Evolutionary conservation across 306 rosid species (phyloP), one percentile per base, ranked within the genome.

Genomic region (Geum urbanum): DNA sequence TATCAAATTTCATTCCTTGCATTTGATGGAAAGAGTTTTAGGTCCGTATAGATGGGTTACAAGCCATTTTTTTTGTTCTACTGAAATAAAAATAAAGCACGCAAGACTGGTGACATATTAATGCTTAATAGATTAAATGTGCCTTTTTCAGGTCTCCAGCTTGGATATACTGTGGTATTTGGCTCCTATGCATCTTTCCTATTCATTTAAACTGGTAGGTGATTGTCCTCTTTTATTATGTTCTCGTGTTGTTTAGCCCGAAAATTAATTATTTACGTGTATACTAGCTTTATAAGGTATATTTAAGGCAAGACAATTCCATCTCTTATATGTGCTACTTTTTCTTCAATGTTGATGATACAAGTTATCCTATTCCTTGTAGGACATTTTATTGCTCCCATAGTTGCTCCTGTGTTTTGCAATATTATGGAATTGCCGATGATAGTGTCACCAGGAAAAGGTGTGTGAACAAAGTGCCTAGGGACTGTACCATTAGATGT

Each of bases 121-220:
- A 56, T 65, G 54, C 45, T 57, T 35, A 59, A 61, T 20, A 15
- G 62, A 35, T 62, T 19, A 41, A 35, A 56, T 35, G 64, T 61
- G 50, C 67, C 66, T 67, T 73, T 66, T n/a, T 35, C 91, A 91
- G 99, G 97, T 80, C 80, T 91, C 67, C 95, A 94, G 91, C 97
- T 94, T 72, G 89, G 95, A 76, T 94, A 94, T 79, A 94, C 97
- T 18, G 87, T 89, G 67, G 18, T 94, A 79, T 94, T 94, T 75
- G 99, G 99, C 67, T 88, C 97, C 65, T 94, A 89, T 66, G 96
- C 97, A n/a, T 86, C 95, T 57, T 91, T 94, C 81, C 97, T 91
- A 71, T 91, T 85, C 84, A 72, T 94, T 81, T 89, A 89, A 79
- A 91, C 97, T 57, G 97, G 99, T 94, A 76, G 57, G 84, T 78